Percentiles rank a stretch among this genome's conserved stretches.
These are phyloP conservation scores for Diaporthe sp. DNA, from an alignment of 2,329 filamentous ascomycete genomes.

Conservation along the genomic window DNA sequence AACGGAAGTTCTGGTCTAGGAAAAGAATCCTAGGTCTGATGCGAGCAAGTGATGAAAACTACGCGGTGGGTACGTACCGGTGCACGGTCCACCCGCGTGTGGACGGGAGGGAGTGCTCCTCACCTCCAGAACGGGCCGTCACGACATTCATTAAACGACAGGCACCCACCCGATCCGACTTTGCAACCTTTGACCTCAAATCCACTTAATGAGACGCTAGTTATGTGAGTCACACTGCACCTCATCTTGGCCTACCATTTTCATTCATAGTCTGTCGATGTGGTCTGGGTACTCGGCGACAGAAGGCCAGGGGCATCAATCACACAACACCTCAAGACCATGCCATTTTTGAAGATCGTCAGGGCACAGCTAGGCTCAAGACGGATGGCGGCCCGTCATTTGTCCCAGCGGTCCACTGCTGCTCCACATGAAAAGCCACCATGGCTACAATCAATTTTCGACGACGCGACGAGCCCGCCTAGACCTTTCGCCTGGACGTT, in stretches of 20 bases:
- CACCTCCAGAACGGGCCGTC: neutral
- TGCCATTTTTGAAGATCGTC: constrained; percentile 21
- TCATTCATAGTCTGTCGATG: neutral
- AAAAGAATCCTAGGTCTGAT: neutral
- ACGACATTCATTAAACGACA: neutral
- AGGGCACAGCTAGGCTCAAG: neutral
- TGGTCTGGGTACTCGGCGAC: neutral
- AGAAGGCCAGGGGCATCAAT: constrained; percentile 6
- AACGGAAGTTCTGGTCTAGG: too few relatives aligned
- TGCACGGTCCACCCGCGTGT: constrained; percentile 17
- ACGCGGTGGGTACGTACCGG: constrained; percentile 2
- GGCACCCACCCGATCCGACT: neutral
- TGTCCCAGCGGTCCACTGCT: constrained; percentile 3
- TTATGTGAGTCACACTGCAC: neutral
- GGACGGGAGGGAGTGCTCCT: constrained; percentile 1
- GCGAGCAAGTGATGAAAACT: neutral
- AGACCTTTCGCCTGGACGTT: constrained; percentile 42
- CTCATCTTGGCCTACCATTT: neutral
- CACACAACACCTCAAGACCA: constrained; percentile 23
- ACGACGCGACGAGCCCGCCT: constrained; percentile 36
- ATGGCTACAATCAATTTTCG: constrained; percentile 39
- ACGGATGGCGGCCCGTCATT: neutral
- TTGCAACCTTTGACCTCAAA: neutral
- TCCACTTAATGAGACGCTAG: neutral
- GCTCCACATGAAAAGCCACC: constrained; percentile 29